Conservation (phyloP, 805 yeast genomes). For the Monosporozyma solicola region DNA sequence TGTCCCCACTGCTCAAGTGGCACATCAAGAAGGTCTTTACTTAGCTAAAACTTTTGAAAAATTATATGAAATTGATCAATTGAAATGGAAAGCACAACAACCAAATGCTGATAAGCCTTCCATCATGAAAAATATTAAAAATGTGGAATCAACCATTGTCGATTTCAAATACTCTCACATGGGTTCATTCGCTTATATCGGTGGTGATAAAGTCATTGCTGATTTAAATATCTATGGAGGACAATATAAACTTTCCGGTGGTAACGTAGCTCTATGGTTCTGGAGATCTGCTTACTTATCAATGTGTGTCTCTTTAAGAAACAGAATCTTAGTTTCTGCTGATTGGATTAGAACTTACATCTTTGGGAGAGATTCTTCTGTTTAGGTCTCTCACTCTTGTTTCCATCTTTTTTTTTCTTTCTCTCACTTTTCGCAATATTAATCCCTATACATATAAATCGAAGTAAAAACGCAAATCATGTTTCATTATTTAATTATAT, state of each 20-base stretch:
- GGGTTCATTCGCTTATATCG: constrained; percentile 93
- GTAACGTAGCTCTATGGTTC: constrained; percentile 78
- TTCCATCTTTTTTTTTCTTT: neutral
- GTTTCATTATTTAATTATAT: neutral
- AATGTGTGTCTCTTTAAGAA: constrained; percentile 85
- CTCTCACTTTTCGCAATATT: neutral
- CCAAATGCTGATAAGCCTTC: neutral
- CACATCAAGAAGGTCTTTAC: constrained; percentile 86
- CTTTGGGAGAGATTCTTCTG: constrained; percentile 75
- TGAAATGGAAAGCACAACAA: constrained; percentile 35
- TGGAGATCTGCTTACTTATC: constrained; percentile 93
- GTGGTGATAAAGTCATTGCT: constrained; percentile 89
- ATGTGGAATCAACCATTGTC: constrained; percentile 35
- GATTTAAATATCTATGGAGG: constrained; percentile 73
- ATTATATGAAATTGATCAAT: constrained; percentile 50
- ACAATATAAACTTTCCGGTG: constrained; percentile 79
- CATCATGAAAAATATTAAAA: constrained; percentile 37
- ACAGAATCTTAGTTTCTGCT: constrained; percentile 72
- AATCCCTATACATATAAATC: neutral
- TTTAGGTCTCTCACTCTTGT: neutral
- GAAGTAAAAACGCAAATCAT: neutral
- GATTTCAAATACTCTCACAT: constrained; percentile 77
- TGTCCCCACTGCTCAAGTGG: constrained; percentile 97
- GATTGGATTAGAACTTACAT: constrained; percentile 86
- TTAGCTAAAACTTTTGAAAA: constrained; percentile 65